Evolutionary conservation across 1,139 yeast genomes (phyloP).

Genomic region (Candida tetrigidarum): DNA sequence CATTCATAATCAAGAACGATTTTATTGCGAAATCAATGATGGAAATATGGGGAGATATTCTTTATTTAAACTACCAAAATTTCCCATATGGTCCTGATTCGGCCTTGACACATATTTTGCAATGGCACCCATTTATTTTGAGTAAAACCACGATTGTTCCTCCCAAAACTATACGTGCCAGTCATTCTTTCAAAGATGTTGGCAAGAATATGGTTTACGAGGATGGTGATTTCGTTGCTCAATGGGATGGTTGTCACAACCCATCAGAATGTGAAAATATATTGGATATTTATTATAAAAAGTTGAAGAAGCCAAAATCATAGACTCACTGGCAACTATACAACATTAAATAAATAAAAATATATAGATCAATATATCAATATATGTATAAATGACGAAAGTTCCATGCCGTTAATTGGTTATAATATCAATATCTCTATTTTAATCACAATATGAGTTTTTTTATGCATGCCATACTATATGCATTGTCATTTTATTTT

Average conservation of each 20-base stretch:
- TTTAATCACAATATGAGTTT: no score
- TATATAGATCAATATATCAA: neutral
- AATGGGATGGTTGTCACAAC: constrained; percentile 57
- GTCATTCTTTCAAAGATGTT: constrained; percentile 26
- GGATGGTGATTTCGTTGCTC: constrained; percentile 66
- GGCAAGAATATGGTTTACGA: constrained; percentile 46
- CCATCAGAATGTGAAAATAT: constrained; percentile 54
- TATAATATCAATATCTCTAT: neutral
- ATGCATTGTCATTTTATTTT: no score
- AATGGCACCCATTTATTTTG: constrained; percentile 89
- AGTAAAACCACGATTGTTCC: constrained; percentile 76
- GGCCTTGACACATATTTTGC: constrained; percentile 80
- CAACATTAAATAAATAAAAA: neutral
- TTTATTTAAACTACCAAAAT: constrained; percentile 65
- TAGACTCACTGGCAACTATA: neutral
- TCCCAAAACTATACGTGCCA: constrained; percentile 43
- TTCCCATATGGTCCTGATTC: constrained; percentile 65
- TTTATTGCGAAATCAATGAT: constrained; percentile 65
- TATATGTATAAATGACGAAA: no score
- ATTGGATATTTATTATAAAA: constrained; percentile 39
- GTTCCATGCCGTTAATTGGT: neutral
- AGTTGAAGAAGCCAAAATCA: constrained; percentile 19
- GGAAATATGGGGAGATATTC: constrained; percentile 76
- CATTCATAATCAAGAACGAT: constrained; percentile 71
- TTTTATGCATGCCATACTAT: no score